Conservation (phyloP, 805 yeast genomes). For the Hermanozyma aechmeae region DNA sequence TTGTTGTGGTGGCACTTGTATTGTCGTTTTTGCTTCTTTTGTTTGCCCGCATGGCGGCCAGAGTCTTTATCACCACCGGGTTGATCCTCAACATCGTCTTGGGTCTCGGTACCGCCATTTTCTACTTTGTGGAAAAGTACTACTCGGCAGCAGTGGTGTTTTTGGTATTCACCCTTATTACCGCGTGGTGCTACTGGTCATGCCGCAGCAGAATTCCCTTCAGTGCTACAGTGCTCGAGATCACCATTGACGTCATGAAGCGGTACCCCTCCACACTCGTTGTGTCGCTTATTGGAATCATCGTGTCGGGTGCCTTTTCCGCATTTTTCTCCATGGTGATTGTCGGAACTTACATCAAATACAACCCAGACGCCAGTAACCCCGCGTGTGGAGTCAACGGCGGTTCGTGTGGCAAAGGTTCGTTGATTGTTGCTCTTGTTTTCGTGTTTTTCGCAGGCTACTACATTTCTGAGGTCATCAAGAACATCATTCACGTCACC, state of each 20-base stretch:
- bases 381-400: conserved; percentile 48
- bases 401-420: conserved; percentile 43
- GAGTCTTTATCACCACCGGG: conserved; percentile 58
- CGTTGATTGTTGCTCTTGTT: conserved; percentile 60
- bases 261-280: conserved; percentile 60
- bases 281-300: conserved; percentile 51
- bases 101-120: conserved; percentile 70
- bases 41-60: conserved; percentile 58
- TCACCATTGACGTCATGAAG: conserved; percentile 71
- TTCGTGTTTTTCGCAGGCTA: conserved; percentile 77
- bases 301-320: conserved; percentile 54
- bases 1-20: conserved; percentile 49
- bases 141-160: conserved; percentile 78
- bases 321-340: conserved; percentile 58
- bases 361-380: conserved; percentile 46
- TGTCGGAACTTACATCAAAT: conserved; percentile 72
- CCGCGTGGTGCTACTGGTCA: conserved; percentile 66
- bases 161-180: conserved; percentile 51
- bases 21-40: conserved; percentile 47
- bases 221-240: conserved; percentile 58
- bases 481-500: conserved; percentile 71
- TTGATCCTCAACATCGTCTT: conserved; percentile 56
- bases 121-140: conserved; percentile 56
- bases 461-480: conserved; percentile 72
- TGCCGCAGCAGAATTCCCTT: conserved; percentile 65